phyloP scores from a whole-genome alignment of 2,329 filamentous ascomycete species.

The Sporothrix sp. region DNA sequence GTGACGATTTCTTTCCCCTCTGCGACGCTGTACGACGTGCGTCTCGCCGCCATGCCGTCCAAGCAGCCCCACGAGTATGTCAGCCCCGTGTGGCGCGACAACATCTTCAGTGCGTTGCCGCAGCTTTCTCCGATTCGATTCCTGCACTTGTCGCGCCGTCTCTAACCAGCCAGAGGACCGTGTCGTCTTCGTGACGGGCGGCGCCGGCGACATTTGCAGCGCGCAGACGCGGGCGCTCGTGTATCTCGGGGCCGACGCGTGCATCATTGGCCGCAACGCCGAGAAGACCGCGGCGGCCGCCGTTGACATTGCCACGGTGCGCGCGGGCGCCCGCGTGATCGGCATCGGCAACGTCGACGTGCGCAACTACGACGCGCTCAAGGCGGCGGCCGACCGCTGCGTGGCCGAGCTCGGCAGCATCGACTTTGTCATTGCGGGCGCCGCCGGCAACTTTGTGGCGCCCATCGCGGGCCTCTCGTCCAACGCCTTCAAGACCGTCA shows the following conservation, averaged over 20 bases:
- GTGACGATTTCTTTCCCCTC: no score
- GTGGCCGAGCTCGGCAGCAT: slow-evolving; percentile 76
- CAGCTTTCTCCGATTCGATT: no score
- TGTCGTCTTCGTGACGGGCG: slow-evolving; percentile 91
- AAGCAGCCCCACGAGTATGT: slow-evolving; percentile 52
- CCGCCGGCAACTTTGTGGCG: slow-evolving; percentile 90
- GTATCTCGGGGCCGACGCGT: slow-evolving; percentile 82
- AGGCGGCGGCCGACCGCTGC: slow-evolving; percentile 68
- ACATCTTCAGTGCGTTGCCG: slow-evolving; percentile 70
- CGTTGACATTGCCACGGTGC: slow-evolving; percentile 68
- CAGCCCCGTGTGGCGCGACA: slow-evolving; percentile 76
- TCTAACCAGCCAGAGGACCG: no score
- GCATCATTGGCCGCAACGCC: slow-evolving; percentile 82
- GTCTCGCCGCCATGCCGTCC: slow-evolving; percentile 12
- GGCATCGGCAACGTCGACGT: slow-evolving; percentile 77
- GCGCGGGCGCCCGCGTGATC: slow-evolving; percentile 72
- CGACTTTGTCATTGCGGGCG: slow-evolving; percentile 89
- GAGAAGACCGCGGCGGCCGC: slow-evolving; percentile 79
- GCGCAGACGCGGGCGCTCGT: slow-evolving; percentile 89
- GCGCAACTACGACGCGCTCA: slow-evolving; percentile 57
- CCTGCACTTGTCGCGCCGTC: no score
- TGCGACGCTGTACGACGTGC: background rate
- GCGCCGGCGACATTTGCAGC: slow-evolving; percentile 87
- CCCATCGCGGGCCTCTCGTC: slow-evolving; percentile 70
- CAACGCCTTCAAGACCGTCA: slow-evolving; percentile 91